These are phyloP conservation scores for Barnettozyma botsteinii DNA, from an alignment of 805 yeast species.

Conservation along the genomic window DNA sequence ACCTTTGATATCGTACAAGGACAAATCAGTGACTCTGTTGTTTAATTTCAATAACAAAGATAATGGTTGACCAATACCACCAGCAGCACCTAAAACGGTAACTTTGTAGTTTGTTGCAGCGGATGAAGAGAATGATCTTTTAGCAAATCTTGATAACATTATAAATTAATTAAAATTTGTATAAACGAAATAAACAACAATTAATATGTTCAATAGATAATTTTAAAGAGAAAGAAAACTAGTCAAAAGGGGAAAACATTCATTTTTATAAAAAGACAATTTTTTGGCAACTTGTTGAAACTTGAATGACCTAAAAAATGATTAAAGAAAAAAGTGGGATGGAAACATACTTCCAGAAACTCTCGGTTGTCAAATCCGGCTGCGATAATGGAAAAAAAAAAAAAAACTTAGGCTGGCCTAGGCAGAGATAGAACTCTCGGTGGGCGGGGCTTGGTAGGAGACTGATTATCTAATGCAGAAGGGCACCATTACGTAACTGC, in stretches of 20 bases:
- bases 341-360: not conserved
- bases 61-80: slow-evolving; percentile 94
- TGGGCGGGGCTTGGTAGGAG: not conserved
- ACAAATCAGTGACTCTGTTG: slow-evolving; percentile 79
- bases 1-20: slow-evolving; percentile 83
- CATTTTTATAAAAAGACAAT: slow-evolving; percentile 1
- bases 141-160: slow-evolving; percentile 54
- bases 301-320: slow-evolving; percentile 2
- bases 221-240: not conserved
- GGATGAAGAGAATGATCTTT: slow-evolving; percentile 63
- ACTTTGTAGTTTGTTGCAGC: slow-evolving; percentile 69
- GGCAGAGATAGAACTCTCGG: too few species aligned
- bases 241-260: not conserved
- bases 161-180: not conserved
- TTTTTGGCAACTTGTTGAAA: not conserved
- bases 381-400: not conserved
- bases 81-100: slow-evolving; percentile 76
- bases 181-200: not conserved
- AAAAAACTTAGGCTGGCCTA: not conserved
- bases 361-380: slow-evolving; percentile 2
- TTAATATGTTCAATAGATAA: too few species aligned
- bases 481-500: not conserved
- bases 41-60: slow-evolving; percentile 80
- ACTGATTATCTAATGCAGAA: not conserved
- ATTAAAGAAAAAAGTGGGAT: not conserved